Evolutionary conservation across 257 asterid species (phyloP).

Genomic region (Plantago major): DNA sequence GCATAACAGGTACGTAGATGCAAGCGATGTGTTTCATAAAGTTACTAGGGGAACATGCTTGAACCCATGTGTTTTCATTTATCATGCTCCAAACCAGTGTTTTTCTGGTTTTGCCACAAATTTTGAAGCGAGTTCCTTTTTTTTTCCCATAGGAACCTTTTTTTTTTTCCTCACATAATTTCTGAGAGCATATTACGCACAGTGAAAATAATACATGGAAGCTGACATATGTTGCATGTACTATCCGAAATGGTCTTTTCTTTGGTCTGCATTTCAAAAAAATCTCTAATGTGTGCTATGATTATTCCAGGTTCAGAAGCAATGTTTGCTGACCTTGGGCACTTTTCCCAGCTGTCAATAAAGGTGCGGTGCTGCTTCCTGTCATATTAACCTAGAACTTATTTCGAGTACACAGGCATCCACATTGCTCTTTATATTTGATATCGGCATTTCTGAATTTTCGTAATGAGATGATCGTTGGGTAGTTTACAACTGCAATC

Average conservation of each 20-base stretch:
- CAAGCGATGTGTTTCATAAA: background rate
- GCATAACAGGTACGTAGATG: conserved; percentile 69
- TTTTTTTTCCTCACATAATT: too few species aligned
- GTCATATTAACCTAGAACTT: background rate
- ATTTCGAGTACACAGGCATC: background rate
- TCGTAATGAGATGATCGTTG: background rate
- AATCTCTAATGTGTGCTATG: conserved; percentile 4
- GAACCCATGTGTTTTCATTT: too few species aligned
- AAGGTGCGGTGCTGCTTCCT: conserved; percentile 41
- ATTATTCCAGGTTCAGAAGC: conserved; percentile 87
- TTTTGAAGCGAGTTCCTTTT: too few species aligned
- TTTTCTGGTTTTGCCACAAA: too few species aligned
- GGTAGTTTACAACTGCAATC: too few species aligned
- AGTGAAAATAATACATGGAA: too few species aligned
- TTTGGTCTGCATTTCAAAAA: background rate
- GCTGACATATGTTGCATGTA: too few species aligned
- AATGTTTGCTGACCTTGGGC: conserved; percentile 98
- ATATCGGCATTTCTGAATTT: background rate
- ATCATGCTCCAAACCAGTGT: too few species aligned
- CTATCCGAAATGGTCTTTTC: too few species aligned
- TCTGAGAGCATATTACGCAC: too few species aligned
- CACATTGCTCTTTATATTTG: background rate
- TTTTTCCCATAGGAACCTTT: too few species aligned
- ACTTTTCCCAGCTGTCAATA: conserved; percentile 83
- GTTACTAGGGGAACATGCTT: background rate